Conservation (phyloP, 108 stramenopile genomes). For the Nitzschia sp. region DNA sequence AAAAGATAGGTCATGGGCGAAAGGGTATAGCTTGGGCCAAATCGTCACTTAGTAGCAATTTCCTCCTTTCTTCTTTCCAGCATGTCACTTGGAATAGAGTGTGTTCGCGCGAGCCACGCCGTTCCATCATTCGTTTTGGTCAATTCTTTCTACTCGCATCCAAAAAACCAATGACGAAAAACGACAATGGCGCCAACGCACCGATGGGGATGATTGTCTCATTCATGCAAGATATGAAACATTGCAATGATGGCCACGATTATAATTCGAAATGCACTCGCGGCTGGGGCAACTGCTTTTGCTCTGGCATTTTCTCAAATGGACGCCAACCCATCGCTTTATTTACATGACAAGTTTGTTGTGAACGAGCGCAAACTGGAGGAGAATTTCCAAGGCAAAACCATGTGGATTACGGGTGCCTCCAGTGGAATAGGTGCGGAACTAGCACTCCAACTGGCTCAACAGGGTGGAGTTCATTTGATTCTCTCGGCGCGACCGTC, state of each 20-base stretch:
- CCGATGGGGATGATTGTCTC: too few species aligned
- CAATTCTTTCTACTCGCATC: too few species aligned
- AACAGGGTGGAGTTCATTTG: constrained; percentile 32
- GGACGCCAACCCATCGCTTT: constrained; percentile 46
- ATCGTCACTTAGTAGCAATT: too few species aligned
- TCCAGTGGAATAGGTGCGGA: constrained; percentile 72
- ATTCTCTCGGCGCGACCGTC: constrained; percentile 54
- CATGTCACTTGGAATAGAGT: too few species aligned
- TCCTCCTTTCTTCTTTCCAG: too few species aligned
- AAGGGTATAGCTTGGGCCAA: too few species aligned
- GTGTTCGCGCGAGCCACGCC: too few species aligned
- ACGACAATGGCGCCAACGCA: too few species aligned
- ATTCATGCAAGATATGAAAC: background rate
- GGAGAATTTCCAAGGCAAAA: constrained; percentile 37
- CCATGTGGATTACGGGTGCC: constrained; percentile 71
- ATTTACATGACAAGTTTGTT: constrained; percentile 31
- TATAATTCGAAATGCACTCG: background rate
- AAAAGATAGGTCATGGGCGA: too few species aligned
- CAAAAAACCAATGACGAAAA: too few species aligned
- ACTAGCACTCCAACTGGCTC: constrained; percentile 49
- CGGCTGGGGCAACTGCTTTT: constrained; percentile 24
- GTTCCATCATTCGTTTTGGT: too few species aligned
- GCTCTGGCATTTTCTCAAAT: constrained; percentile 27
- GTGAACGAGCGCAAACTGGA: constrained; percentile 14
- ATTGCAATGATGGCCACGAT: background rate